A percentile compares a stretch with the other conserved stretches of the same genome.
Conservation (phyloP, 73 alveolate species). For the Paramecium tetraurelia region DNA sequence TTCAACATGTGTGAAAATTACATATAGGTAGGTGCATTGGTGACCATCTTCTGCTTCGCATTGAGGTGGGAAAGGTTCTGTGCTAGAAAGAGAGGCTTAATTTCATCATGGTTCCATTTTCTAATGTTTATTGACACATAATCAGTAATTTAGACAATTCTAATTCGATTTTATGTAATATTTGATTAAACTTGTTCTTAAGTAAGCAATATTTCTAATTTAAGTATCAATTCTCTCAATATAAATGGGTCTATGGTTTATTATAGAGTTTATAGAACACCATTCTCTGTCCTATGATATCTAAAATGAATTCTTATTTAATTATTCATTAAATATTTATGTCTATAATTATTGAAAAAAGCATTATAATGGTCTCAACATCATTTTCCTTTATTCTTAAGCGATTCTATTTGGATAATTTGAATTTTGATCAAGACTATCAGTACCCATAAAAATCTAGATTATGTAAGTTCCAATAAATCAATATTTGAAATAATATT, state of each 20-base stretch:
- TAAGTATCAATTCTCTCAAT: slow-evolving; percentile 64
- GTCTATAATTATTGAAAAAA: background rate
- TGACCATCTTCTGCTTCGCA: slow-evolving; percentile 7
- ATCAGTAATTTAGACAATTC: slow-evolving; percentile 57
- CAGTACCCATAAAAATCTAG: no score
- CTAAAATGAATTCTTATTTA: slow-evolving; percentile 71
- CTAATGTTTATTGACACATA: slow-evolving; percentile 65
- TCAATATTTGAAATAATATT: no score
- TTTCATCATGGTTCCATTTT: slow-evolving; percentile 77
- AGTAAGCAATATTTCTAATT: slow-evolving; percentile 63
- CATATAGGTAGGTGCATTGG: slow-evolving; percentile 43
- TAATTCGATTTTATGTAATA: slow-evolving; percentile 62
- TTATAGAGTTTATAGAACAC: slow-evolving; percentile 25
- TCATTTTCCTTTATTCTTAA: slow-evolving; percentile 71
- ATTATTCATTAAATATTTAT: slow-evolving; percentile 30
- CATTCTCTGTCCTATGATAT: slow-evolving; percentile 74
- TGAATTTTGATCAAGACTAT: no score
- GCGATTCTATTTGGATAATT: no score
- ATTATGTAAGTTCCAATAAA: no score
- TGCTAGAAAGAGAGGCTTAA: slow-evolving; percentile 7
- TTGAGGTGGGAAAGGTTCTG: background rate
- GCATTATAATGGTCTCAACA: slow-evolving; percentile 57
- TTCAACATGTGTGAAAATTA: background rate
- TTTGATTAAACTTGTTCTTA: slow-evolving; percentile 67
- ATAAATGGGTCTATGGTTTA: slow-evolving; percentile 65